A percentile compares a stretch with the other conserved stretches of the same genome.
Evolutionary conservation across 2,329 filamentous ascomycete genomes (phyloP).

Genomic region (Botrytis galanthina): DNA sequence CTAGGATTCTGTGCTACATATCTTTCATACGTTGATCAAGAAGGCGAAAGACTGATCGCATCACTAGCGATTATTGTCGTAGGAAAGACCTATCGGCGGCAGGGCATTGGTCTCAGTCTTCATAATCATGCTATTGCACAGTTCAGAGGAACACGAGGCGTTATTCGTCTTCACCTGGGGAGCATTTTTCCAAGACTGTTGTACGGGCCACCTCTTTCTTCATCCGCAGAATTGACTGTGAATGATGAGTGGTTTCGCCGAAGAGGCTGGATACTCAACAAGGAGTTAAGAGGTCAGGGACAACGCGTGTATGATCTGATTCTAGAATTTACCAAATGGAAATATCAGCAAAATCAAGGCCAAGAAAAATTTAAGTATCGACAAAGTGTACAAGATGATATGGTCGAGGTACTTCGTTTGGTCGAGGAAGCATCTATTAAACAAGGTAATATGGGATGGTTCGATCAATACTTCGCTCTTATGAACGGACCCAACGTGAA

Average conservation of each 20-base stretch:
- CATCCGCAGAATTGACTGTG: constrained; percentile 37
- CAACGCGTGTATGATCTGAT: constrained; percentile 54
- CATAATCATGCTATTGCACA: constrained; percentile 51
- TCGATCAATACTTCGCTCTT: constrained; percentile 56
- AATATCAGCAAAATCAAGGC: constrained; percentile 40
- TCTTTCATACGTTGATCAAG: constrained; percentile 55
- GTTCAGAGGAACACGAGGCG: constrained; percentile 50
- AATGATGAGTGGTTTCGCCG: constrained; percentile 52
- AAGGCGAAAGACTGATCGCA: constrained; percentile 52
- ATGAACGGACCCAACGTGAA: constrained; percentile 48
- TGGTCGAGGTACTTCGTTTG: constrained; percentile 48
- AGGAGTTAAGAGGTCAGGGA: constrained; percentile 46
- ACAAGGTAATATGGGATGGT: constrained; percentile 55
- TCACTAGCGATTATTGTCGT: constrained; percentile 56
- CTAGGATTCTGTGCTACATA: constrained; percentile 61
- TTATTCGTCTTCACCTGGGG: constrained; percentile 55
- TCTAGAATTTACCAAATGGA: constrained; percentile 50
- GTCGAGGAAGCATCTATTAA: constrained; percentile 48
- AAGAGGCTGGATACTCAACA: constrained; percentile 53
- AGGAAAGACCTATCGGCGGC: constrained; percentile 46
- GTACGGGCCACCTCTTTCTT: constrained; percentile 48
- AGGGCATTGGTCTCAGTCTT: constrained; percentile 53
- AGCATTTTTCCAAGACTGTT: constrained; percentile 58
- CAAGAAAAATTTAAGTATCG: constrained; percentile 43
- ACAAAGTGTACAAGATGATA: constrained; percentile 41